Evolutionary conservation across 495 filamentous ascomycete genomes (phyloP).

Genomic region (Penicillium cinerascens): DNA sequence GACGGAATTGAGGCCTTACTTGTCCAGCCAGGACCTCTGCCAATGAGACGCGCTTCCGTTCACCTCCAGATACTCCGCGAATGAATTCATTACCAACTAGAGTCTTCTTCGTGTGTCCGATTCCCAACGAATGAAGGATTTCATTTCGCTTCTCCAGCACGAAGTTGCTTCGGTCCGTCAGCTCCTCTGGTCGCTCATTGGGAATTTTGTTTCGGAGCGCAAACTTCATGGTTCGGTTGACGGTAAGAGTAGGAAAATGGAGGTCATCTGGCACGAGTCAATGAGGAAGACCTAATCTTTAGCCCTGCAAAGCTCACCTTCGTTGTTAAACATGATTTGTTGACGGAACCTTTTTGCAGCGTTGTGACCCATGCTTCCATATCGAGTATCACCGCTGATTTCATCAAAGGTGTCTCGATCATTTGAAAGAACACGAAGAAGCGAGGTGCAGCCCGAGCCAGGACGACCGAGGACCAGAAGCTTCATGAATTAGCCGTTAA

Average conservation of each 20-base stretch:
- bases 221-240: slow-evolving; percentile 80
- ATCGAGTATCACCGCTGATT: slow-evolving; percentile 28
- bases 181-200: slow-evolving; percentile 55
- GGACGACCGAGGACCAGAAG: slow-evolving; percentile 44
- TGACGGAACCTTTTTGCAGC: slow-evolving; percentile 31
- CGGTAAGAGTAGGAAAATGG: slow-evolving; percentile 76
- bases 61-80: slow-evolving; percentile 77
- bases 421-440: slow-evolving; percentile 38
- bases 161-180: slow-evolving; percentile 49
- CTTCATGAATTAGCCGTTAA: slow-evolving; percentile 12
- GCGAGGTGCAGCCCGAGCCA: slow-evolving; percentile 43
- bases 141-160: slow-evolving; percentile 65
- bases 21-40: slow-evolving; percentile 66
- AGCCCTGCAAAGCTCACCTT: slow-evolving; percentile 14
- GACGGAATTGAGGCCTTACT: slow-evolving; percentile 34
- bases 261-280: slow-evolving; percentile 51
- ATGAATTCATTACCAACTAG: slow-evolving; percentile 79
- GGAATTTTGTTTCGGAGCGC: slow-evolving; percentile 68
- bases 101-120: slow-evolving; percentile 74
- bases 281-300: background rate
- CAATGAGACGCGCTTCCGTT: slow-evolving; percentile 80
- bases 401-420: slow-evolving; percentile 37
- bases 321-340: slow-evolving; percentile 45
- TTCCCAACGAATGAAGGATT: slow-evolving; percentile 72
- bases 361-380: slow-evolving; percentile 36